Evolutionary conservation across 495 filamentous ascomycete genomes (phyloP).

Genomic region (Trichoderma reesei): DNA sequence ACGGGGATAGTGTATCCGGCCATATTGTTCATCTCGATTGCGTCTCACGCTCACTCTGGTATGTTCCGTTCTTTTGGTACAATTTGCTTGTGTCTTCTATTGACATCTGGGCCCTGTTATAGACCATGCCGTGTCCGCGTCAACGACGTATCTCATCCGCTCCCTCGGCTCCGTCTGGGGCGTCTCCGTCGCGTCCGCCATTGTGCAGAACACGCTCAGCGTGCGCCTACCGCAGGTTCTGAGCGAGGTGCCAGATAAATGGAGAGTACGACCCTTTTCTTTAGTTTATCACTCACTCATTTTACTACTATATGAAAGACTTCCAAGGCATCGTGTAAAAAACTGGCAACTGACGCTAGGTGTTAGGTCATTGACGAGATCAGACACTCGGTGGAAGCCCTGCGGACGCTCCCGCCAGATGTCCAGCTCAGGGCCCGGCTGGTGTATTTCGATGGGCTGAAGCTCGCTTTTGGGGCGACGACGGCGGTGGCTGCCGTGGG

Average conservation of each 20-base stretch:
- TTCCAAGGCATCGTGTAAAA: conserved; percentile 11
- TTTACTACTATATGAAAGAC: neutral
- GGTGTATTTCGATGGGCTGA: conserved; percentile 51
- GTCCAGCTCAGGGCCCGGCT: conserved; percentile 48
- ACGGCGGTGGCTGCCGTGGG: conserved; percentile 42
- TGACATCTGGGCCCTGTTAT: too few relatives aligned
- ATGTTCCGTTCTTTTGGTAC: neutral
- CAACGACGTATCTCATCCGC: conserved; percentile 53
- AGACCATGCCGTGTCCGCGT: conserved; percentile 58
- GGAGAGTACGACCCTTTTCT: conserved; percentile 47
- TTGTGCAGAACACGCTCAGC: conserved; percentile 54
- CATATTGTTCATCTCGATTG: conserved; percentile 53
- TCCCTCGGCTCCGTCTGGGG: conserved; percentile 56
- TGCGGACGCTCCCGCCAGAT: conserved; percentile 44
- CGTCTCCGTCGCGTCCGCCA: conserved; percentile 51
- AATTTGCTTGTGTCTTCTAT: too few relatives aligned
- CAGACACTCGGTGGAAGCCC: conserved; percentile 48
- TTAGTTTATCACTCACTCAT: too few relatives aligned
- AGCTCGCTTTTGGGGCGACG: conserved; percentile 44
- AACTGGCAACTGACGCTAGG: conserved; percentile 2
- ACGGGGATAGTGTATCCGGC: conserved; percentile 56
- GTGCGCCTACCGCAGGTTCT: conserved; percentile 46
- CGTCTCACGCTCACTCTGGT: conserved; percentile 55
- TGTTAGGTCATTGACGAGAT: conserved; percentile 51
- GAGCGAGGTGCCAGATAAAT: conserved; percentile 54